phyloP scores from a whole-genome alignment of 768 basidiomycete genomes.

The Ramaria rubella region DNA sequence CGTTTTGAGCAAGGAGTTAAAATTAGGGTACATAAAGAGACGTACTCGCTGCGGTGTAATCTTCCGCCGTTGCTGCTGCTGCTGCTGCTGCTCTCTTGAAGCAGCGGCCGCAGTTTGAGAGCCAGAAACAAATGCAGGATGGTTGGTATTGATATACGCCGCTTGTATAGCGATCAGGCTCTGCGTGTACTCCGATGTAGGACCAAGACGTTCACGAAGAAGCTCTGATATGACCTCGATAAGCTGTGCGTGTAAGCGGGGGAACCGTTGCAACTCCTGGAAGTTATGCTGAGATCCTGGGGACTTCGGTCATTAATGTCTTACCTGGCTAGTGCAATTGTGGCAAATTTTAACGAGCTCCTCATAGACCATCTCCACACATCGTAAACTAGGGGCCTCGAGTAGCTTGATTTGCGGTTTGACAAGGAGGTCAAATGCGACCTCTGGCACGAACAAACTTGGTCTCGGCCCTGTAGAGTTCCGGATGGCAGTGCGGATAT shows the following conservation, averaged over 20 bases:
- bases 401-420: constrained; percentile 97
- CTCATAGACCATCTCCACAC: constrained; percentile 97
- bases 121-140: constrained; percentile 86
- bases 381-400: constrained; percentile 89
- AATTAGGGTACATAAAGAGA: constrained; percentile 9
- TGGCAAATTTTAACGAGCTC: constrained; percentile 99
- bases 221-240: constrained; percentile 97
- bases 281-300: background rate
- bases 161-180: constrained; percentile 96
- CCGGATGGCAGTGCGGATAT: constrained; percentile 96
- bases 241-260: constrained; percentile 83
- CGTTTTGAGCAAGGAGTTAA: constrained; percentile 16
- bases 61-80: constrained; percentile 38
- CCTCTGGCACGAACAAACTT: constrained; percentile 93
- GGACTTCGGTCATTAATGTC: constrained; percentile 19
- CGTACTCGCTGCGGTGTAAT: constrained; percentile 45
- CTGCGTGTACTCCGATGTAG: constrained; percentile 94
- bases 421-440: constrained; percentile 93
- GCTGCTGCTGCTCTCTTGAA: constrained; percentile 16
- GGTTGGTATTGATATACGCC: constrained; percentile 99
- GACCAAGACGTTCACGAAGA: constrained; percentile 88
- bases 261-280: constrained; percentile 94
- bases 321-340: constrained; percentile 86
- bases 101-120: constrained; percentile 54
- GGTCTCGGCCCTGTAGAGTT: constrained; percentile 97